Evolutionary conservation across 176 grass and related monocot genomes (phyloP), one percentile per base, ranked within the genome.

Genomic region (Paspalum notatum): DNA sequence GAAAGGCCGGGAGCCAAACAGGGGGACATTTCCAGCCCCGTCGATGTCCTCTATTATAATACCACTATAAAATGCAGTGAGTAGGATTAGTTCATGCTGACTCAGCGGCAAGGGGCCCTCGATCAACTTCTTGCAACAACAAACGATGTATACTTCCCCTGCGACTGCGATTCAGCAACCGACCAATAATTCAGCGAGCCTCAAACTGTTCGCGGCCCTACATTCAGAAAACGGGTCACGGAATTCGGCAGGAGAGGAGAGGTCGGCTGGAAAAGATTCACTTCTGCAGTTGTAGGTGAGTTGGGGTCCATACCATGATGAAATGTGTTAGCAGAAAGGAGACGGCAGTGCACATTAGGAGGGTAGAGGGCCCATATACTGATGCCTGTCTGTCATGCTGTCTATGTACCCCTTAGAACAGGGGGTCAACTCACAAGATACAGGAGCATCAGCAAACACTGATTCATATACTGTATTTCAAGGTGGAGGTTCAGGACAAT

Each of bases 141-240:
- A 40, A 62, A 72, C 37, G 17, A 3, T 38, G 27, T 44, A 22
- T 32, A 46, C 7, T 48, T 32, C 11, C 53, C 66, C 44, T 81
- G 53, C 60, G 41, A 46, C 44, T 81, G 53, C 60, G 41, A 46
- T 58, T 57, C 50, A 22, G 51, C 61, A 25, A 60, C 57, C 69
- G 44, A 66, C 78, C 20, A 49, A 32, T 32, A 32, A 32, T 74
- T 53, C 54, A 53, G 58, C 4, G 25, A 53, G 8, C 9, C 68
- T 20, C 24, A 37, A 38, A 39, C 2, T 57, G 39, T 45, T 70
- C 32, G 16, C 39, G 59, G 52, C 24, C 65, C 37, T 37, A 7
- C 14, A 22, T 62, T 13, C 20, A 72, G 68, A 3, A 72, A 14
- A 41, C 40, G 20, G 55, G 40, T 62, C 12, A 24, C 18, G 44